phyloP scores from a whole-genome alignment of 345 rosid species.

The Draba incana region DNA sequence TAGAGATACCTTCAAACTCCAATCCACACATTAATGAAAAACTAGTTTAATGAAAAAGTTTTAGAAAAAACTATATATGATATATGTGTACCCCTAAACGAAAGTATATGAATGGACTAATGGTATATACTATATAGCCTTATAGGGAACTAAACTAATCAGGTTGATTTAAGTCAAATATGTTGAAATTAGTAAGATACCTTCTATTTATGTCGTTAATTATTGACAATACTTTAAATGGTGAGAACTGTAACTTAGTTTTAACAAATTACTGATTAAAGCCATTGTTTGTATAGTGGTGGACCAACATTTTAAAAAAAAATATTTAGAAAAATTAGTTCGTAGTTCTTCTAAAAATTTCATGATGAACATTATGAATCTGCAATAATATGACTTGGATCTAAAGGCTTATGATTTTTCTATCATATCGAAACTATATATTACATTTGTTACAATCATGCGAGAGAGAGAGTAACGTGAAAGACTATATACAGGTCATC shows the following conservation, averaged over 20 bases:
- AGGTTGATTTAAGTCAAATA: neutral
- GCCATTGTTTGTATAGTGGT: neutral
- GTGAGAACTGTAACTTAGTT: neutral
- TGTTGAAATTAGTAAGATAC: neutral
- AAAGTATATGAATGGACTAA: too few species aligned
- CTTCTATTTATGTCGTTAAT: too few species aligned
- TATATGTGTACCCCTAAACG: too few species aligned
- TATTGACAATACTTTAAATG: neutral
- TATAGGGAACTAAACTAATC: too few species aligned
- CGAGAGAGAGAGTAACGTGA: conserved; percentile 24
- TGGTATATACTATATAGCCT: too few species aligned
- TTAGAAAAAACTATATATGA: too few species aligned
- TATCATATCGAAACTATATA: neutral
- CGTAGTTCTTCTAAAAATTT: neutral
- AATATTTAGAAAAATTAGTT: neutral
- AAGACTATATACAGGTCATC: neutral
- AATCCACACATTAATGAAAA: too few species aligned
- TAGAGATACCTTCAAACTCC: too few species aligned
- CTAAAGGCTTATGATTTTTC: conserved; percentile 17
- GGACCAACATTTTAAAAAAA: neutral
- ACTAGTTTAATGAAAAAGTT: too few species aligned
- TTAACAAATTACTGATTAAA: neutral
- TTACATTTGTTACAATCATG: conserved; percentile 17
- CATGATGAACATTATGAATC: conserved; percentile 13
- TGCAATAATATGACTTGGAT: conserved; percentile 22